These are phyloP conservation scores for Pyrenula massariospora DNA, from an alignment of 495 filamentous ascomycete genomes.

Conservation along the genomic window DNA sequence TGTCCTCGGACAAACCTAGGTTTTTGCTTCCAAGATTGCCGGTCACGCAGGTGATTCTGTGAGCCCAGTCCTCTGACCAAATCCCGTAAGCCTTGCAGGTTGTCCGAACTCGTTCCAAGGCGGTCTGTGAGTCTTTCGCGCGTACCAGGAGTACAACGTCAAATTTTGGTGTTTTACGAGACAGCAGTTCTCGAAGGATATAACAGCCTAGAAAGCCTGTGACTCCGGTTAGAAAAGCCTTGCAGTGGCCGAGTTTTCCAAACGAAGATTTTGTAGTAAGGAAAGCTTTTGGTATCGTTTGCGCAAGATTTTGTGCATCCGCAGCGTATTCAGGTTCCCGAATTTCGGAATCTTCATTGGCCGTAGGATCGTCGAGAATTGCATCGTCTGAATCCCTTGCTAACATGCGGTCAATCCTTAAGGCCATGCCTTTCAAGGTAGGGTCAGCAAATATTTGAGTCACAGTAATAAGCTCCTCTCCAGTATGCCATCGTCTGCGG, in stretches of 20 bases:
- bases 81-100: conserved; percentile 55
- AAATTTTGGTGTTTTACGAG: conserved; percentile 38
- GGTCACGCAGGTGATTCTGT: conserved; percentile 48
- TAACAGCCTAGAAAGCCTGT: conserved; percentile 88
- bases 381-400: conserved; percentile 12
- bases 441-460: conserved; percentile 64
- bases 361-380: conserved; percentile 14
- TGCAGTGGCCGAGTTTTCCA: conserved; percentile 13
- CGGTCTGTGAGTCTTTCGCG: conserved; percentile 40
- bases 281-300: conserved; percentile 31
- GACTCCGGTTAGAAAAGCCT: conserved; percentile 76
- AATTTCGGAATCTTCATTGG: conserved; percentile 28
- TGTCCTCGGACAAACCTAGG: conserved; percentile 52
- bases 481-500: conserved; percentile 46
- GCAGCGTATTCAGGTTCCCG: conserved; percentile 43
- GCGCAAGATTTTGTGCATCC: conserved; percentile 48
- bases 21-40: conserved; percentile 63
- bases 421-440: conserved; percentile 59
- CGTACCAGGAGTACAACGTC: conserved; percentile 75
- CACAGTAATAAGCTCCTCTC: conserved; percentile 53
- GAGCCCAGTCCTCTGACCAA: conserved; percentile 62
- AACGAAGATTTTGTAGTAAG: background rate
- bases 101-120: conserved; percentile 33
- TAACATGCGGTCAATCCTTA: conserved; percentile 55
- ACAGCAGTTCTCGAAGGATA: conserved; percentile 63